Percentiles rank a stretch among this genome's conserved stretches.
phyloP scores from a whole-genome alignment of 495 filamentous ascomycete genomes.

The Haplographium delicatum region DNA sequence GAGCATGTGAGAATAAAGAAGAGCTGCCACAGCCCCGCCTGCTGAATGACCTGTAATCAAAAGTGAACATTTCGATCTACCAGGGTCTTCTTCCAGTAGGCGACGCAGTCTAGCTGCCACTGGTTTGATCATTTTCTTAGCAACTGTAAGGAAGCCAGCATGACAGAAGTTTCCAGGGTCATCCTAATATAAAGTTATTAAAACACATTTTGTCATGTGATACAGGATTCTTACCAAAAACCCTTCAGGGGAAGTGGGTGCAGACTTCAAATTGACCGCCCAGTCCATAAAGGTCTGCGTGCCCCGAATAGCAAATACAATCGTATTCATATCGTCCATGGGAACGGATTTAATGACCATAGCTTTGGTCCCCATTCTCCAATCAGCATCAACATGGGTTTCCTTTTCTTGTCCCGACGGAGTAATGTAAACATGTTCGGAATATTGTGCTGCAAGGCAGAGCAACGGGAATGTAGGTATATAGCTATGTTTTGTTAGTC shows the following conservation, averaged over 20 bases:
- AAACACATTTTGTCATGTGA: background rate
- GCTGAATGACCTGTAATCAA: conserved; percentile 82
- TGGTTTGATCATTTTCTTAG: conserved; percentile 65
- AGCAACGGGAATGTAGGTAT: conserved; percentile 66
- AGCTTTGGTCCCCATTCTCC: conserved; percentile 68
- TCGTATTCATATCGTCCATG: conserved; percentile 67
- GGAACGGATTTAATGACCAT: conserved; percentile 77
- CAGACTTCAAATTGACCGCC: conserved; percentile 69
- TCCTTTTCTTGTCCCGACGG: conserved; percentile 54
- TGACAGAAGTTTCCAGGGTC: conserved; percentile 73
- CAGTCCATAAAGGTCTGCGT: conserved; percentile 78
- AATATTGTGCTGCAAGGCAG: conserved; percentile 69
- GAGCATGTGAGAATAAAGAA: conserved; percentile 77
- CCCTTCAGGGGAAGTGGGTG: conserved; percentile 53
- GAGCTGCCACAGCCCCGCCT: conserved; percentile 70
- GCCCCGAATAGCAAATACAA: conserved; percentile 77
- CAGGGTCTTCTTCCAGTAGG: conserved; percentile 64
- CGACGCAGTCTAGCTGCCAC: conserved; percentile 63
- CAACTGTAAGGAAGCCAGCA: conserved; percentile 69
- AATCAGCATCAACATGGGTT: conserved; percentile 62
- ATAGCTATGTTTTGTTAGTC: conserved; percentile 42
- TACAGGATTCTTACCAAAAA: conserved; percentile 50
- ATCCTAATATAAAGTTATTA: conserved; percentile 39
- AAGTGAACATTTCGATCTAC: conserved; percentile 60
- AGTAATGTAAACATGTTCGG: conserved; percentile 62